Percentiles rank a stretch among this genome's conserved stretches.
phyloP scores from a whole-genome alignment of 495 filamentous ascomycete species.

The Copromyces sp. region DNA sequence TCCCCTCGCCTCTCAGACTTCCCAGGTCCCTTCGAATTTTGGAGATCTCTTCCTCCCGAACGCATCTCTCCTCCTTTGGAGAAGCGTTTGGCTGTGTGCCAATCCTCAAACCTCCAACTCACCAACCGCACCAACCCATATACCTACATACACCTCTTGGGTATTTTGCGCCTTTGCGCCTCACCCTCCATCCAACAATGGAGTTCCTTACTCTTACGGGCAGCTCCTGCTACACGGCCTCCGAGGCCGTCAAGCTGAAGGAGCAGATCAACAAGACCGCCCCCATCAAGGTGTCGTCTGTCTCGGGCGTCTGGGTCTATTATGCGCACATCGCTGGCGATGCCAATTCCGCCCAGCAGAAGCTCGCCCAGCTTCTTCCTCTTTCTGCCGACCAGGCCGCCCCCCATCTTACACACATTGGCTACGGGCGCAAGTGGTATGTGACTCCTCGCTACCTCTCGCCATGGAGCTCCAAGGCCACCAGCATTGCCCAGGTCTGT shows the following conservation, averaged over 20 bases:
- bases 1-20: neutral
- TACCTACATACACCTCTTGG: neutral
- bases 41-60: neutral
- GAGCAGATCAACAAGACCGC: conserved; percentile 35
- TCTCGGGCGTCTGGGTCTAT: conserved; percentile 43
- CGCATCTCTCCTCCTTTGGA: neutral
- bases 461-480: conserved; percentile 95
- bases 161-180: neutral
- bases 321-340: conserved; percentile 36
- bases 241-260: conserved; percentile 40
- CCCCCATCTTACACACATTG: conserved; percentile 19
- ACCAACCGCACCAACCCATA: neutral
- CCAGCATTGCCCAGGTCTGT: conserved; percentile 87
- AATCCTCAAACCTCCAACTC: neutral
- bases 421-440: conserved; percentile 39
- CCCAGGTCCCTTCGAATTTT: neutral
- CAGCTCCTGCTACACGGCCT: conserved; percentile 40
- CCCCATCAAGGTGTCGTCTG: conserved; percentile 28
- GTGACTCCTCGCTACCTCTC: conserved; percentile 82
- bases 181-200: conserved; percentile 11
- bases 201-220: conserved; percentile 30
- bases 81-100: conserved; percentile 4
- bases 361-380: conserved; percentile 34
- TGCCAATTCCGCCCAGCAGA: conserved; percentile 19
- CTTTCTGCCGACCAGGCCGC: conserved; percentile 9